phyloP scores from a whole-genome alignment of 768 basidiomycete genomes.

The Leccinum imitatum region DNA sequence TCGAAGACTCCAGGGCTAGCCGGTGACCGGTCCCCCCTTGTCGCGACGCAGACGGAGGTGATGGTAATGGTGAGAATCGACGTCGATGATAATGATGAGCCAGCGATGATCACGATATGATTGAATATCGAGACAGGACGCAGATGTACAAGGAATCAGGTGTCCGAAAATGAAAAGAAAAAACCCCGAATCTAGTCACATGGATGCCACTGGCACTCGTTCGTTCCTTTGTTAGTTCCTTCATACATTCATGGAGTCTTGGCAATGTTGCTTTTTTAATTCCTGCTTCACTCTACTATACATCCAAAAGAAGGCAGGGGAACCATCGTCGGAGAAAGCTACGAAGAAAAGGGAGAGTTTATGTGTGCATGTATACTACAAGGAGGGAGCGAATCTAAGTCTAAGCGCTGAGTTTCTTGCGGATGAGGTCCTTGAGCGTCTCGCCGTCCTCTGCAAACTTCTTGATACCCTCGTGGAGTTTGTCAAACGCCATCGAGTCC shows the following conservation, averaged over 20 bases:
- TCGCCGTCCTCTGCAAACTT: constrained; percentile 97
- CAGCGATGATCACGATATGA: neutral
- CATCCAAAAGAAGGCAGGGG: neutral
- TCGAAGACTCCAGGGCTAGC: neutral
- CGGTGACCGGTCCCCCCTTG: neutral
- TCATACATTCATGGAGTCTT: neutral
- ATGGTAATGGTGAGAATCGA: neutral
- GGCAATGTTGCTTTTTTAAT: neutral
- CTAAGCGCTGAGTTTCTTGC: constrained; percentile 51
- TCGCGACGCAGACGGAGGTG: neutral
- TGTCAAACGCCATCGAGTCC: constrained; percentile 98
- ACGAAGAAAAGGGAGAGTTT: neutral
- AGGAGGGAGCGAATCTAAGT: neutral
- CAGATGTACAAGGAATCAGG: too few relatives aligned
- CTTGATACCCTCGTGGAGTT: constrained; percentile 97
- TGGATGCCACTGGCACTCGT: neutral
- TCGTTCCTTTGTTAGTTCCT: neutral
- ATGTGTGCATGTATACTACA: neutral
- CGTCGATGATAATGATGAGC: neutral
- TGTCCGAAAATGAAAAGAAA: too few relatives aligned
- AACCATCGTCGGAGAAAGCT: neutral
- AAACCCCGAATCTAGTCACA: too few relatives aligned
- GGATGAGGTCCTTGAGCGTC: constrained; percentile 81
- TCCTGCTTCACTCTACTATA: neutral
- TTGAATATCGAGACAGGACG: neutral